A percentile compares a stretch with the other conserved stretches of the same genome.
These are phyloP conservation scores for Solanum bulbocastanum DNA, from an alignment of 257 asterid genomes.

Conservation along the genomic window DNA sequence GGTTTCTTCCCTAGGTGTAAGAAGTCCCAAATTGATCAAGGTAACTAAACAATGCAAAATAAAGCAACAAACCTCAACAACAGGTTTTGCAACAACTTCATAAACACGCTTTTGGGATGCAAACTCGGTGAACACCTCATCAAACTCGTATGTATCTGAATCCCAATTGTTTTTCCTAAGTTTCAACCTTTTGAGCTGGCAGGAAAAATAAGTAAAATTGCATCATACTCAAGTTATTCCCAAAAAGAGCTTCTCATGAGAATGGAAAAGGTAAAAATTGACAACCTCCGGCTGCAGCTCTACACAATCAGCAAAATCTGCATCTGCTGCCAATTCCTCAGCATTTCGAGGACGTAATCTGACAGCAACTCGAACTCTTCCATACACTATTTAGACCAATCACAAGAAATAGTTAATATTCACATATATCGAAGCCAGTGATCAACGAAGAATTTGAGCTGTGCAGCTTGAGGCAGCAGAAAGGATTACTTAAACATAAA, in stretches of 20 bases:
- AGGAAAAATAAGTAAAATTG: slow-evolving; percentile 6
- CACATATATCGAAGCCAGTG: background rate
- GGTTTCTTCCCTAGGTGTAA: background rate
- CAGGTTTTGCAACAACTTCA: slow-evolving; percentile 99
- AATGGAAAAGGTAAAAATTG: background rate
- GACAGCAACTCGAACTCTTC: slow-evolving; percentile 96
- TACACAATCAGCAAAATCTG: slow-evolving; percentile 99
- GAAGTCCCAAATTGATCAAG: background rate
- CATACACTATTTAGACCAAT: slow-evolving; percentile 64
- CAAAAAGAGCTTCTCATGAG: background rate
- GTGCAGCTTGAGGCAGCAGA: background rate
- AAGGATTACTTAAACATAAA: background rate
- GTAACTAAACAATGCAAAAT: background rate
- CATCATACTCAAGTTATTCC: slow-evolving; percentile 9
- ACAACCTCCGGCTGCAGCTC: slow-evolving; percentile 93
- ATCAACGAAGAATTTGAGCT: slow-evolving; percentile 5
- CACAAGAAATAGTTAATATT: slow-evolving; percentile 12
- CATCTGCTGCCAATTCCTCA: slow-evolving; percentile 90
- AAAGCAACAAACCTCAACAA: slow-evolving; percentile 69
- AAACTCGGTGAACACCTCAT: slow-evolving; percentile 87
- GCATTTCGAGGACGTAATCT: slow-evolving; percentile 90
- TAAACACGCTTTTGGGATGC: slow-evolving; percentile 98
- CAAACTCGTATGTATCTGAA: slow-evolving; percentile 93
- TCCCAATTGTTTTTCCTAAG: slow-evolving; percentile 98
- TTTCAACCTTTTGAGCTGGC: slow-evolving; percentile 91